Conservation (phyloP, 768 basidiomycete genomes). For the Pulveroboletus sp. region DNA sequence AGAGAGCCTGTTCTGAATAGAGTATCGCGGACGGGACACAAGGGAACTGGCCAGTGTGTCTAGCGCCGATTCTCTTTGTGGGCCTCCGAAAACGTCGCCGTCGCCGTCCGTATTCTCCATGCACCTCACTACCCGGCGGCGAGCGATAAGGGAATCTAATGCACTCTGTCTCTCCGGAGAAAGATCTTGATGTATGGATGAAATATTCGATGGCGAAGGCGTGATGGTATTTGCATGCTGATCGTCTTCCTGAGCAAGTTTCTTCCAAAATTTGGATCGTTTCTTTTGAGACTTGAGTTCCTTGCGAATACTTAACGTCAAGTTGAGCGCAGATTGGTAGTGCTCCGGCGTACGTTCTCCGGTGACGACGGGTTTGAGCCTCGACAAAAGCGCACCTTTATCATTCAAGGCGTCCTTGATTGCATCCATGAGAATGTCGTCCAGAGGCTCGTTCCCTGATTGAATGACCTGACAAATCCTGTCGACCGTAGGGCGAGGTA, state of each 20-base stretch:
- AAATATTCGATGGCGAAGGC: conserved; percentile 31
- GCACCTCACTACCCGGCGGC: conserved; percentile 17
- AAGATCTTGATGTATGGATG: conserved; percentile 25
- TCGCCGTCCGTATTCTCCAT: conserved; percentile 14
- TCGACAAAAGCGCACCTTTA: conserved; percentile 41
- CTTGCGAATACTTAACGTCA: conserved; percentile 43
- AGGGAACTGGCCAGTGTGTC: conserved; percentile 22
- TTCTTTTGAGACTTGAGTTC: conserved; percentile 45
- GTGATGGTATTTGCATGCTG: conserved; percentile 20
- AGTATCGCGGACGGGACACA: conserved; percentile 22
- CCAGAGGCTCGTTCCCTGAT: conserved; percentile 32
- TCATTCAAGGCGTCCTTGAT: conserved; percentile 42
- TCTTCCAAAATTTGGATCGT: conserved; percentile 46
- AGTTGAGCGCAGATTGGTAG: conserved; percentile 44
- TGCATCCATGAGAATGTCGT: conserved; percentile 42
- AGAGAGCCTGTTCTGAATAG: conserved; percentile 13
- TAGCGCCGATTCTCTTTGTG: conserved; percentile 9
- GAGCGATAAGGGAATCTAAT: conserved; percentile 36
- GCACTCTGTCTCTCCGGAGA: conserved; percentile 30
- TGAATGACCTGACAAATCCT: conserved; percentile 20
- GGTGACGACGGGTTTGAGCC: conserved; percentile 35
- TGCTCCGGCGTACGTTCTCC: conserved; percentile 38
- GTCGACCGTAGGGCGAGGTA: conserved; percentile 23
- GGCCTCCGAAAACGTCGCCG: conserved; percentile 28
- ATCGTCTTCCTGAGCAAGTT: conserved; percentile 34